Evolutionary conservation across 805 yeast genomes (phyloP).

Genomic region (Torulaspora franciscae): DNA sequence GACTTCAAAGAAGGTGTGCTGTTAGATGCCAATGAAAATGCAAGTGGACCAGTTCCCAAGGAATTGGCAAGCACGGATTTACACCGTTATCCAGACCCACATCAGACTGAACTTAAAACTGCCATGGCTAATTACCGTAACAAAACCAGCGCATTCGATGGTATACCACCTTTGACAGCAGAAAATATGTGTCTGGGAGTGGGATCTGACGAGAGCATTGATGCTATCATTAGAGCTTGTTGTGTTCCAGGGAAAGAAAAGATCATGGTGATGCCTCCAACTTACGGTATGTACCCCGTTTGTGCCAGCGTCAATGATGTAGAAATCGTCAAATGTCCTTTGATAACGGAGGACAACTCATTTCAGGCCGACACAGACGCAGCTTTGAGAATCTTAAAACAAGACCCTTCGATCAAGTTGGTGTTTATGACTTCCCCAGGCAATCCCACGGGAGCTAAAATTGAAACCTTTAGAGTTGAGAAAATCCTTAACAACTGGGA

Average conservation of each 20-base stretch:
- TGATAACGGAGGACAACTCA: conserved; percentile 48
- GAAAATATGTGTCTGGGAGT: conserved; percentile 88
- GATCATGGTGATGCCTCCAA: conserved; percentile 84
- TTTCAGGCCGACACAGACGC: conserved; percentile 58
- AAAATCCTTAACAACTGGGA: conserved; percentile 47
- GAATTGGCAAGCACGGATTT: conserved; percentile 52
- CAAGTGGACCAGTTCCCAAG: conserved; percentile 77
- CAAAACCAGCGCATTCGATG: conserved; percentile 23
- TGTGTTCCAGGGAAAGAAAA: conserved; percentile 82
- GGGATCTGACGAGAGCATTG: conserved; percentile 96
- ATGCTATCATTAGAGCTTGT: conserved; percentile 76
- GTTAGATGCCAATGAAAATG: conserved; percentile 93
- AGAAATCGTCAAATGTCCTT: conserved; percentile 66
- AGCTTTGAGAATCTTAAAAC: conserved; percentile 46
- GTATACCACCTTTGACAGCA: conserved; percentile 40
- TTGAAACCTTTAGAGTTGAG: conserved; percentile 48
- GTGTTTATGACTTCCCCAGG: conserved; percentile 93
- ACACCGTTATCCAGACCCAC: conserved; percentile 96
- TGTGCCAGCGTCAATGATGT: conserved; percentile 90
- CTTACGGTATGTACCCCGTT: conserved; percentile 95
- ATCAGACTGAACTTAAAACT: conserved; percentile 71
- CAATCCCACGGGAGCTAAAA: conserved; percentile 79
- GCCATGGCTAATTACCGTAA: conserved; percentile 71
- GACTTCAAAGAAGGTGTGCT: conserved; percentile 85
- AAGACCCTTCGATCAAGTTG: conserved; percentile 64